These are phyloP conservation scores for Cryptococcus deneoformans DNA, from an alignment of 1,284 basidiomycete genomes.

Conservation along the genomic window DNA sequence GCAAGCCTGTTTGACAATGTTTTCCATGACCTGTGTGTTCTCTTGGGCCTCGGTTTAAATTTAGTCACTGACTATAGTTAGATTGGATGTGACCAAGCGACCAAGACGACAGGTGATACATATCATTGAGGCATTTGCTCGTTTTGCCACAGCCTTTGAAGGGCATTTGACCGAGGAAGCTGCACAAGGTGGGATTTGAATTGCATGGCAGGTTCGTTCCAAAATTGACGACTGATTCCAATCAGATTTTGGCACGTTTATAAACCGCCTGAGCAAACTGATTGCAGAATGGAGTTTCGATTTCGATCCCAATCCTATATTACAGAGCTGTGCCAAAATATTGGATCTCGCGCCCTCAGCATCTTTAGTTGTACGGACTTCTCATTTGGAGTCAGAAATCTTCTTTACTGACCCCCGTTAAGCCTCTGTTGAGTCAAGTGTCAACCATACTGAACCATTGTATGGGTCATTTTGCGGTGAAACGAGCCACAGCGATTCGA, in stretches of 20 bases:
- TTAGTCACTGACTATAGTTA: conserved; percentile 1
- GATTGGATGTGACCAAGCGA: conserved; percentile 29
- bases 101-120: conserved; percentile 20
- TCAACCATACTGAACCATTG: conserved; percentile 32
- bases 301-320: conserved; percentile 33
- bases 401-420: background rate
- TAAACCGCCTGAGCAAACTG: conserved; percentile 32
- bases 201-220: background rate
- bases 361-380: background rate
- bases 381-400: background rate
- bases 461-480: conserved; percentile 25
- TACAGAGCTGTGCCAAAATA: conserved; percentile 16
- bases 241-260: conserved; percentile 29
- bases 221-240: background rate
- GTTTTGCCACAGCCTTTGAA: conserved; percentile 14
- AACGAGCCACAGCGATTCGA: conserved; percentile 8
- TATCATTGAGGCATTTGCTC: conserved; percentile 23
- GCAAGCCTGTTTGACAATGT: conserved; percentile 16
- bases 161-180: conserved; percentile 23
- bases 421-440: conserved; percentile 29
- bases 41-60: background rate
- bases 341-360: conserved; percentile 15
- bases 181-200: conserved; percentile 19
- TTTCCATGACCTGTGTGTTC: conserved; percentile 17
- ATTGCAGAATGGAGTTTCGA: conserved; percentile 32